A percentile compares a stretch with the other conserved stretches of the same genome.
Evolutionary conservation across 257 asterid genomes (phyloP).

Genomic region (Mentha longifolia): DNA sequence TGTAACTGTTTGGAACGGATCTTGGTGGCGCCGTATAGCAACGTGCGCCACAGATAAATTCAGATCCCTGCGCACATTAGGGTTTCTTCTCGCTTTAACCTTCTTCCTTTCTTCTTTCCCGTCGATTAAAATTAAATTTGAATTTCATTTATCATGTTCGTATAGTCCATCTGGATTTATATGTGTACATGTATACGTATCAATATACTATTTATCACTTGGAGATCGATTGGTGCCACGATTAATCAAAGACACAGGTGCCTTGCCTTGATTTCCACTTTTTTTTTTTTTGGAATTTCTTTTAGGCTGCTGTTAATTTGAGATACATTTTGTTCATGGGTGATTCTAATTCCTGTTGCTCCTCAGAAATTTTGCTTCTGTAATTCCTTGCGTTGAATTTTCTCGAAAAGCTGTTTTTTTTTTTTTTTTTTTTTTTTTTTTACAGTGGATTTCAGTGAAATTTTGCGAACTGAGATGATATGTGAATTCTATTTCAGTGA

Average conservation of each 20-base stretch:
- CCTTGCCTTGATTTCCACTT: too few relatives aligned
- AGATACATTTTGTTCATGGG: not conserved
- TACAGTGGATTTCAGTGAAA: slow-evolving; percentile 14
- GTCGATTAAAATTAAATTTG: slow-evolving; percentile 38
- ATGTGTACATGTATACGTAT: slow-evolving; percentile 27
- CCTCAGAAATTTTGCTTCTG: not conserved
- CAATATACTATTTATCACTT: slow-evolving; percentile 34
- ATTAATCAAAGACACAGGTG: slow-evolving; percentile 31
- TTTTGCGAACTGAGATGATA: too few relatives aligned
- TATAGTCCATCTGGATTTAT: slow-evolving; percentile 12
- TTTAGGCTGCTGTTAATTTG: not conserved
- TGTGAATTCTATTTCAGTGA: too few relatives aligned
- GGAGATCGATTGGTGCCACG: slow-evolving; percentile 42
- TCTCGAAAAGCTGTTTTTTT: not conserved
- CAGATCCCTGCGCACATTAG: slow-evolving; percentile 82
- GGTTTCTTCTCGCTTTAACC: slow-evolving; percentile 52
- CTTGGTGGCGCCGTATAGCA: slow-evolving; percentile 59
- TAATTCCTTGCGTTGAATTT: not conserved
- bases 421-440: too few relatives aligned
- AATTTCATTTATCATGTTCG: not conserved
- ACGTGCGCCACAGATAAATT: slow-evolving; percentile 64
- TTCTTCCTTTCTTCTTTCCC: slow-evolving; percentile 31
- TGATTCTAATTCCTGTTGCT: not conserved
- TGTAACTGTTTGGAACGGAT: slow-evolving; percentile 20
- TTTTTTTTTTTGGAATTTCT: not conserved